A percentile compares a stretch with the other conserved stretches of the same genome.
These are phyloP conservation scores for Botrytis porri DNA, from an alignment of 2,329 filamentous ascomycete genomes.

Conservation along the genomic window DNA sequence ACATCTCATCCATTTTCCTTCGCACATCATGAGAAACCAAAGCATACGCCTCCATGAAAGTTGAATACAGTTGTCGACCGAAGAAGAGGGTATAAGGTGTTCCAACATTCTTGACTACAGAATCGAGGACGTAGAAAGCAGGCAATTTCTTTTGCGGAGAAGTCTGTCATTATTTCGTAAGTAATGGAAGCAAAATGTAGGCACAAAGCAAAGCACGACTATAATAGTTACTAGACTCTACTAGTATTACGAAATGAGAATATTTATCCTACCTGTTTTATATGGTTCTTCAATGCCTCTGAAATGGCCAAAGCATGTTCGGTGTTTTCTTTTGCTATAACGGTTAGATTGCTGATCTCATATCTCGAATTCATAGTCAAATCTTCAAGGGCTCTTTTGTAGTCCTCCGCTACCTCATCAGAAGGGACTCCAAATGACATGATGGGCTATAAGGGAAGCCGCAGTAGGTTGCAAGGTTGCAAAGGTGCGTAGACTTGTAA, in stretches of 20 bases:
- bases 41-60: conserved; percentile 95
- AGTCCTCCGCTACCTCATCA: conserved; percentile 92
- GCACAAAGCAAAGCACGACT: conserved; percentile 26
- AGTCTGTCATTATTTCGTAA: conserved; percentile 54
- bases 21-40: conserved; percentile 80
- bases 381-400: conserved; percentile 88
- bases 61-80: conserved; percentile 84
- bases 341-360: conserved; percentile 95
- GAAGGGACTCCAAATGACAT: conserved; percentile 60
- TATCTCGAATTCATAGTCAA: conserved; percentile 86
- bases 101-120: conserved; percentile 97
- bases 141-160: conserved; percentile 86
- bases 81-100: conserved; percentile 97
- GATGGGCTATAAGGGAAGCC: conserved; percentile 42
- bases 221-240: conserved; percentile 24
- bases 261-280: conserved; percentile 74
- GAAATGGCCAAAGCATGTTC: conserved; percentile 94
- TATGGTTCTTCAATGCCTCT: conserved; percentile 85
- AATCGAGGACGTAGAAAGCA: conserved; percentile 96
- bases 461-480: conserved; percentile 29
- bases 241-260: conserved; percentile 33
- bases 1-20: conserved; percentile 92
- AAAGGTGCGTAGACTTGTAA: conserved; percentile 23
- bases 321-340: conserved; percentile 96
- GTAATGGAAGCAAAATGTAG: conserved; percentile 29